Percentiles rank a stretch among this genome's conserved stretches.
phyloP scores from a whole-genome alignment of 2,329 filamentous ascomycete species.

The Penicillium sp. region DNA sequence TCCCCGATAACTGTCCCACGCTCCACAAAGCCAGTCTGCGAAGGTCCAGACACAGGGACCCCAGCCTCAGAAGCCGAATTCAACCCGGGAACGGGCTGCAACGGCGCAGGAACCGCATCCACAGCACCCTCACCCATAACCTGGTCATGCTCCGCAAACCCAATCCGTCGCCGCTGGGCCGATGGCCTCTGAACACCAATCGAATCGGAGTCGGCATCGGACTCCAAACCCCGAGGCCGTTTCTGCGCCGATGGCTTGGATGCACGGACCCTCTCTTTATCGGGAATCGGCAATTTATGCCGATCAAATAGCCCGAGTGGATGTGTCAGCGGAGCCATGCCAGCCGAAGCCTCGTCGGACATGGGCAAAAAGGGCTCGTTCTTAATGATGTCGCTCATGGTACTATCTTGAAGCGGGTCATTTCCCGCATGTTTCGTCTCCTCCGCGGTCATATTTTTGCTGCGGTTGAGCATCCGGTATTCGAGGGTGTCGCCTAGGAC shows the following conservation, averaged over 20 bases:
- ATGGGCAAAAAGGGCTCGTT: slow-evolving; percentile 53
- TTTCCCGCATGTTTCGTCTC: slow-evolving; percentile 57
- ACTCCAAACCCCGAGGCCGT: not conserved
- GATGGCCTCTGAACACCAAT: not conserved
- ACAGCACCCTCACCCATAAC: not conserved
- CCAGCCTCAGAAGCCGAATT: not conserved
- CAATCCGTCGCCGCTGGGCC: slow-evolving; percentile 8
- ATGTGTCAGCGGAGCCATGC: slow-evolving; percentile 30
- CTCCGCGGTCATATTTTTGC: slow-evolving; percentile 69
- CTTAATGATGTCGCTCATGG: slow-evolving; percentile 60
- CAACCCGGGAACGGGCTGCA: not conserved
- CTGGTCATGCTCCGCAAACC: slow-evolving; percentile 9
- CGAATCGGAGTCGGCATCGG: slow-evolving; percentile 1
- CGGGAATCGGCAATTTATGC: slow-evolving; percentile 38
- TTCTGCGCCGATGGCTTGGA: not conserved
- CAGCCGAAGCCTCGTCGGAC: slow-evolving; percentile 28
- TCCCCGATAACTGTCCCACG: not conserved
- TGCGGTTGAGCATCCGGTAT: slow-evolving; percentile 74
- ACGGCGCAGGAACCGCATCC: not conserved
- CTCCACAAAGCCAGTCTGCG: not conserved
- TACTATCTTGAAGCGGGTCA: slow-evolving; percentile 58
- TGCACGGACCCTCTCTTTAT: slow-evolving; percentile 20
- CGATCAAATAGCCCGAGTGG: slow-evolving; percentile 41
- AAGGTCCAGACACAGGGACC: not conserved
- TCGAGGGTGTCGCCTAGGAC: slow-evolving; percentile 79